Percentiles rank a stretch among this genome's conserved stretches.
Conservation (phyloP, 257 asterid species). For the Solanum etuberosum region DNA sequence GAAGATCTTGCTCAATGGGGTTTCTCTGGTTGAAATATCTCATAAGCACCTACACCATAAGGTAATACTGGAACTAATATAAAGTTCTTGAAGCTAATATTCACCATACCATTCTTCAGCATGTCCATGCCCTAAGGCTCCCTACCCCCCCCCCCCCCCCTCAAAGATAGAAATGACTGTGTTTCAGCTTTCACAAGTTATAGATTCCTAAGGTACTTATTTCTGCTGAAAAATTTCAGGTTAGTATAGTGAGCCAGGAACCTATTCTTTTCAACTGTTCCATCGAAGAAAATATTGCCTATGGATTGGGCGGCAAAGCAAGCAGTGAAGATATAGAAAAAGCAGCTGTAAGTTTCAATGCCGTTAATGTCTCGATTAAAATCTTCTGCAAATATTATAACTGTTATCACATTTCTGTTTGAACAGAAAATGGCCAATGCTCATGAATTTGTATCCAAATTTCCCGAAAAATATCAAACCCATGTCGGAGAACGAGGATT, state of each 20-base stretch:
- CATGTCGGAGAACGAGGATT: conserved; percentile 76
- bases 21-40: conserved; percentile 63
- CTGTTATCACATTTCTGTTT: background rate
- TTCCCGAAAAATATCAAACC: conserved; percentile 60
- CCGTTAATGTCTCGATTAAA: background rate
- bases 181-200: background rate
- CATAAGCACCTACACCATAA: conserved; percentile 65
- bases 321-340: conserved; percentile 53
- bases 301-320: conserved; percentile 67
- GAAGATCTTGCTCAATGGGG: conserved; percentile 55
- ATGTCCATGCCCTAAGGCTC: background rate
- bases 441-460: conserved; percentile 54
- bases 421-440: conserved; percentile 83
- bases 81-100: background rate
- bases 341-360: conserved; percentile 52
- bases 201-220: background rate
- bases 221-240: conserved; percentile 18
- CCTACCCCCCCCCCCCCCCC: background rate
- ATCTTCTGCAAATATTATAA: background rate
- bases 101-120: background rate
- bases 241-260: conserved; percentile 89
- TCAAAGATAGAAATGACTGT: background rate
- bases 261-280: conserved; percentile 86
- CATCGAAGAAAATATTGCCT: conserved; percentile 76
- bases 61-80: conserved; percentile 23